Evolutionary conservation across 768 basidiomycete genomes (phyloP), one percentile per base, ranked within the genome.

Genomic region (Xerocomellus intermedius): DNA sequence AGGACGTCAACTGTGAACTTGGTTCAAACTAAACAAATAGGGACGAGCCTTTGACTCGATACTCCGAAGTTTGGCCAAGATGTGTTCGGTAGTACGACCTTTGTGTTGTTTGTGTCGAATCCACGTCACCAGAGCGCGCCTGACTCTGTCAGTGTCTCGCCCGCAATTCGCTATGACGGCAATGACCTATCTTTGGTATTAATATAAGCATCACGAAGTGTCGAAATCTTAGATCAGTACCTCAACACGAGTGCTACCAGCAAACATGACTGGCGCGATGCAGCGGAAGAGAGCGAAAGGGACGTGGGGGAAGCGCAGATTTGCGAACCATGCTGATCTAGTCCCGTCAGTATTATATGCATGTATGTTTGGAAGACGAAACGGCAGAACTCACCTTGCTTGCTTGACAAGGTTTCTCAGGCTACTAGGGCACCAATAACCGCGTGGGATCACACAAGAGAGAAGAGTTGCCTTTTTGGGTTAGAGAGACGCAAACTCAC

Each of bases 151-250:
- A 7, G 59, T 67, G 51, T 71, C 71, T 32, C 58, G 56, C 8
- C 69, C 69, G 44, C 69, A 71, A 19, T 73, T 73, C 2, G 69
- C 69, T n/a, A 71, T 55, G 26, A 71, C 69, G 8, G 69, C 13
- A 49, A 72, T 63, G 52, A 70, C 69, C 69, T 70, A 36, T 60
- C 26, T 8, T 9, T 39, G 19, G 49, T 17, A 13, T 63, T n/a
- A 55, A 24, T 13, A 48, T 19, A 12, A 49, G n/a, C 13, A 9
- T 5, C 3, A 37, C 10, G 22, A 22, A 47, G 12, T 21, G 6
- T 5, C 1, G 6, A 24, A 14, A 22, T 16, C 2, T 2, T 19
- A 6, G 17, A 52, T 30, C 32, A 35, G 28, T n/a, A 70, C 69
- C 66, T 70, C 69, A 42, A 64, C 52, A 14, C 67, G 69, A 44